Conservation (phyloP, 495 filamentous ascomycete genomes). For the Parachaetomium inaequale region DNA sequence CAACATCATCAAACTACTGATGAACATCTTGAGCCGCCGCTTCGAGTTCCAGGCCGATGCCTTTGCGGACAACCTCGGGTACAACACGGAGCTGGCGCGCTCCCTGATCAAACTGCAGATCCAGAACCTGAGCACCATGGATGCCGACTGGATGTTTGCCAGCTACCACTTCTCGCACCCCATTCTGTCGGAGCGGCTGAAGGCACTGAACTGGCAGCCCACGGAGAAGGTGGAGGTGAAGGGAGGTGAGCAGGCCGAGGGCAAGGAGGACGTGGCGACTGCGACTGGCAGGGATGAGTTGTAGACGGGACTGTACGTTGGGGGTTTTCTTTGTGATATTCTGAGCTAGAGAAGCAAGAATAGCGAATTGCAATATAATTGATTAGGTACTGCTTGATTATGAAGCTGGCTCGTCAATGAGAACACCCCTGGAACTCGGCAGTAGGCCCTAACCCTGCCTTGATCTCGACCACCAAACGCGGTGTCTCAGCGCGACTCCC, state of each 20-base stretch:
- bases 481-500: too few relatives aligned
- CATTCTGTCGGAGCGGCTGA: slow-evolving; percentile 87
- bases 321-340: background rate
- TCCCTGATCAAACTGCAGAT: slow-evolving; percentile 96
- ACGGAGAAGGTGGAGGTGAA: slow-evolving; percentile 46
- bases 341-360: background rate
- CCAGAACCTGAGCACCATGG: slow-evolving; percentile 97
- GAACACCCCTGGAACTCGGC: too few relatives aligned
- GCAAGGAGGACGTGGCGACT: slow-evolving; percentile 33
- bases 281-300: slow-evolving; percentile 39
- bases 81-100: slow-evolving; percentile 74
- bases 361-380: background rate
- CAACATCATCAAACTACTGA: slow-evolving; percentile 82
- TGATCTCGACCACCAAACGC: too few relatives aligned
- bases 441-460: too few relatives aligned
- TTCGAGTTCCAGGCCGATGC: slow-evolving; percentile 95
- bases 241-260: slow-evolving; percentile 27
- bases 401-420: background rate
- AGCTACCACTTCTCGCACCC: slow-evolving; percentile 98
- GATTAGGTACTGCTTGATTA: background rate
- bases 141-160: slow-evolving; percentile 96
- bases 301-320: slow-evolving; percentile 13
- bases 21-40: slow-evolving; percentile 91
- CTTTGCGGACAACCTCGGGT: slow-evolving; percentile 83
- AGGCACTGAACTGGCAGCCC: slow-evolving; percentile 74